A percentile compares a stretch with the other conserved stretches of the same genome.
Conservation (phyloP, 2,329 filamentous ascomycete genomes). For the Cyclaneusma minus region DNA sequence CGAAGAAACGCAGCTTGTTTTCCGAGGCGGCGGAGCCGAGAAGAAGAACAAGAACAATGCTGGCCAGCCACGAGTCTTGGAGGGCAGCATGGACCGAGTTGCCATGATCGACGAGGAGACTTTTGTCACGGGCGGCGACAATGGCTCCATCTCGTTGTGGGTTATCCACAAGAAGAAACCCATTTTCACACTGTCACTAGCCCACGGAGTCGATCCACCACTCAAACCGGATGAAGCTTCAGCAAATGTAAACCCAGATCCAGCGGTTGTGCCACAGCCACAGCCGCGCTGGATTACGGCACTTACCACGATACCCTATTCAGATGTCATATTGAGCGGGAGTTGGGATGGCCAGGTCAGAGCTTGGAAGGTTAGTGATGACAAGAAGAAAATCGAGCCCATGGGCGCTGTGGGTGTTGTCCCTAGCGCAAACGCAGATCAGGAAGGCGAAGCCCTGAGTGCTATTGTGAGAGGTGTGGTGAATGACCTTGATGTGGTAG, state of each 20-base stretch:
- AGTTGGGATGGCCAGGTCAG: constrained; percentile 88
- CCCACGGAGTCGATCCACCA: constrained; percentile 71
- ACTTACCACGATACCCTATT: constrained; percentile 72
- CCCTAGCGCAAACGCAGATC: not conserved
- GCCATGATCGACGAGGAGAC: constrained; percentile 77
- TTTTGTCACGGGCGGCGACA: constrained; percentile 90
- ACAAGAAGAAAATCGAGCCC: constrained; percentile 63
- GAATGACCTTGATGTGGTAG: constrained; percentile 79
- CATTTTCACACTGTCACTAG: constrained; percentile 60
- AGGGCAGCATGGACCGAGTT: constrained; percentile 85
- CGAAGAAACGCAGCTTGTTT: constrained; percentile 90
- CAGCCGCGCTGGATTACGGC: constrained; percentile 85
- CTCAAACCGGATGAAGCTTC: constrained; percentile 53
- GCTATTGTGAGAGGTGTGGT: constrained; percentile 53
- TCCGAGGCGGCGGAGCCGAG: constrained; percentile 62
- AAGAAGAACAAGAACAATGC: constrained; percentile 29
- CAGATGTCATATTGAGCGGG: constrained; percentile 76
- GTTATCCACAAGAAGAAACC: constrained; percentile 90
- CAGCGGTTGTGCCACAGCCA: constrained; percentile 42
- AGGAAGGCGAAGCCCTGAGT: not conserved
- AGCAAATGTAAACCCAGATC: constrained; percentile 51
- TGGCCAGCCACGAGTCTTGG: constrained; percentile 33
- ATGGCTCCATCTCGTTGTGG: constrained; percentile 77
- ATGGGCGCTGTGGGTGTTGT: constrained; percentile 44
- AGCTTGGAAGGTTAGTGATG: constrained; percentile 70